Base-by-base conservation (phyloP, 2,329 filamentous ascomycete species). In the Hypomyces perniciosus region DNA sequence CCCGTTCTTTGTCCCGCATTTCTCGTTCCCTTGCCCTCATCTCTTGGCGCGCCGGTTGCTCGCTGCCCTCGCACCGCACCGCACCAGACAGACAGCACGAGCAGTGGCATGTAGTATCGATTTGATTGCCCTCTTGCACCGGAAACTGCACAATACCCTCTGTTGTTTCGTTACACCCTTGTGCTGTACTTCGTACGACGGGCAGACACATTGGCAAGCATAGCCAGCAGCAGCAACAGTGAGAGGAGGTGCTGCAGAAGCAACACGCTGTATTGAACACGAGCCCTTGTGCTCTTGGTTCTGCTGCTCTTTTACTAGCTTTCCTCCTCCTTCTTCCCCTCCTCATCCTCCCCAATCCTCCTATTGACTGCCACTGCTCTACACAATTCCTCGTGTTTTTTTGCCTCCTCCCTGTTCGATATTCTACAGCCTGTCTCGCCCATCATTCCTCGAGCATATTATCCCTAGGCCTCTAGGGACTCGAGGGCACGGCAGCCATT, bases 401-500 rank as follows among this genome's bases (percentile, higher is more conserved):
- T 31, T 45, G 40, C 43, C n/a, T 37, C 33, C 53, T 48, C 48
- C 44, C 47, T 46, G 33, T 44, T 44, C 33, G 9, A 5, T 33
- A 44, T 50, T 52, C 52, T 54, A 51, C 44, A 47, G 48, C 55
- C 56, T 68, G 66, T 68, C 67, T 69, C 61, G 65, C 60, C 55
- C 63, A 53, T 62, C 67, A 69, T 68, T 68, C 67, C 63, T 62
- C 57, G 53, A 52, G 48, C 55, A 53, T 44, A 54, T 54, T 54
- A 62, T 64, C 64, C 66, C 64, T 66, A 55, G 50, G 51, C 42
- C 38, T 56, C 54, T 55, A 61, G 57, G 59, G 60, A 44, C 46
- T 48, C 45, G 40, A 48, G 48, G 48, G 48, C 44, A 41, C 39
- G 46, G 12, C 53, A 57, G 53, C 53, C 53, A 43, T 48, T 35